Evolutionary conservation across 192 early-diverging fungal genomes (phyloP).

Genomic region (Endogone sp.): DNA sequence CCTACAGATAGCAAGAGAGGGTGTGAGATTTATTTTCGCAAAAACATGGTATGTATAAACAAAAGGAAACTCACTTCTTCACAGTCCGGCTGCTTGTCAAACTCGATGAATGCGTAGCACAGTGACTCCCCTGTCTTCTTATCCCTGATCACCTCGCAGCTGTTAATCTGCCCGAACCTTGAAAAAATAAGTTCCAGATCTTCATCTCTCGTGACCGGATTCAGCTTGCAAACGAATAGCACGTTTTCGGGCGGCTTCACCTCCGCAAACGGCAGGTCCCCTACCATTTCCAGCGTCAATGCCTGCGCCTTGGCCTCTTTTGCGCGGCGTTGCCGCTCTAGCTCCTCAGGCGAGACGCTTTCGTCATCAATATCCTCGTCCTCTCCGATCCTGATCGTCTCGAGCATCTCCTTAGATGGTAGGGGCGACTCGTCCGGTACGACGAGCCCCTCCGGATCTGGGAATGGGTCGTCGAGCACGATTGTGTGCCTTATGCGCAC

Average conservation of each 20-base stretch:
- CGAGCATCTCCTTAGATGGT: conserved; percentile 71
- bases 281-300: conserved; percentile 96
- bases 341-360: conserved; percentile 54
- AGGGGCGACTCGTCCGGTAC: conserved; percentile 70
- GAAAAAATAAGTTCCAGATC: conserved; percentile 93
- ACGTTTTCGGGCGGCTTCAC: conserved; percentile 97
- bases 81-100: conserved; percentile 78
- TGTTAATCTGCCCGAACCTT: conserved; percentile 82
- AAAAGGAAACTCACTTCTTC: conserved; percentile 50
- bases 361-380: conserved; percentile 65
- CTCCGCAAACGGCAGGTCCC: conserved; percentile 95
- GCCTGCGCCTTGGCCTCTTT: conserved; percentile 81
- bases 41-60: not conserved
- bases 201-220: conserved; percentile 84
- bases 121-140: conserved; percentile 77
- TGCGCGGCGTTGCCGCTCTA: conserved; percentile 61
- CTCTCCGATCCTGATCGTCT: conserved; percentile 71
- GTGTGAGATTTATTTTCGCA: not conserved
- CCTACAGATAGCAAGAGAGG: conserved; percentile 22
- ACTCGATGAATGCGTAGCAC: conserved; percentile 96
- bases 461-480: conserved; percentile 90
- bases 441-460: conserved; percentile 67
- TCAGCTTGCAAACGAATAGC: conserved; percentile 93
- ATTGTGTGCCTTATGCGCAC: conserved; percentile 90
- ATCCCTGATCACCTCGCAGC: conserved; percentile 91